Evolutionary conservation across 257 asterid genomes (phyloP).

Genomic region (Ajuga chamaepitys): DNA sequence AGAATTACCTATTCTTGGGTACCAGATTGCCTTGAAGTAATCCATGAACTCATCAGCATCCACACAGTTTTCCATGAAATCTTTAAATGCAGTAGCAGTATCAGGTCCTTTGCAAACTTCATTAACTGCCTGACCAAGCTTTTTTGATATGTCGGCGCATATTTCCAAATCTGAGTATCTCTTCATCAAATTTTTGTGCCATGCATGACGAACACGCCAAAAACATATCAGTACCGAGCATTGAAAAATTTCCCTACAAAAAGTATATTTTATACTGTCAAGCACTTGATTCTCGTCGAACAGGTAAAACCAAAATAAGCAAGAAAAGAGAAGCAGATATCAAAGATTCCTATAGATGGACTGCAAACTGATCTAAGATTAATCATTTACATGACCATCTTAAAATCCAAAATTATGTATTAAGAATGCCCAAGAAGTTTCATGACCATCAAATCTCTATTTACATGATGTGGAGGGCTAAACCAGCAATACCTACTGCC

Average conservation of each 20-base stretch:
- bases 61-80: conserved; percentile 41
- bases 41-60: conserved; percentile 70
- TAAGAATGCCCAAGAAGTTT: not conserved
- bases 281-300: conserved; percentile 7
- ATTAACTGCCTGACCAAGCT: conserved; percentile 49
- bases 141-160: conserved; percentile 45
- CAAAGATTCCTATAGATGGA: not conserved
- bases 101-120: conserved; percentile 50
- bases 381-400: not conserved
- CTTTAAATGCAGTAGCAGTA: conserved; percentile 38
- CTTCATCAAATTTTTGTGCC: conserved; percentile 74
- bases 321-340: not conserved
- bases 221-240: conserved; percentile 83
- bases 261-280: conserved; percentile 11
- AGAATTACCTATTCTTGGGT: conserved; percentile 62
- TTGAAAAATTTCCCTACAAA: conserved; percentile 69
- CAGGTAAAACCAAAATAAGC: not conserved
- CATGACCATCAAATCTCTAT: not conserved
- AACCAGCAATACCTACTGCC: not conserved
- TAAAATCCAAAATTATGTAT: not conserved
- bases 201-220: conserved; percentile 94
- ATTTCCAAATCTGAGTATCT: conserved; percentile 53
- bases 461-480: no score
- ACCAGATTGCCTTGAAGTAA: conserved; percentile 87
- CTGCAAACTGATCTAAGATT: not conserved